Percentiles rank a stretch among this genome's conserved stretches.
phyloP scores from a whole-genome alignment of 345 rosid genomes.

The Murraya koenigii region DNA sequence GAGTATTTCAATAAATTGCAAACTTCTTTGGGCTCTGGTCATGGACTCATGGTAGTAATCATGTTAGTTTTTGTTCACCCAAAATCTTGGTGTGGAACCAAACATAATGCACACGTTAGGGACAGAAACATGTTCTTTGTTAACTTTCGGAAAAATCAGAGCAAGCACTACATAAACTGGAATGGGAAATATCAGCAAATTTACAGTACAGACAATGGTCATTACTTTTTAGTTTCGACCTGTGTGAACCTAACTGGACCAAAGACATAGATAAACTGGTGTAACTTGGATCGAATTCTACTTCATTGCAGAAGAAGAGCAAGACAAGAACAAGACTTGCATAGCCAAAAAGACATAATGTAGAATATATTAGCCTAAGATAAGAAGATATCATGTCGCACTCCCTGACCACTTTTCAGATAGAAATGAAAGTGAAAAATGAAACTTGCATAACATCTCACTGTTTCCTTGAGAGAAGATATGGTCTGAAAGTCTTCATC shows the following conservation, averaged over 20 bases:
- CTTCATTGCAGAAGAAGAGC: not conserved
- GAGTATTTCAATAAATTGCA: not conserved
- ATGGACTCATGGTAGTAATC: no score
- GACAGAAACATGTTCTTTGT: no score
- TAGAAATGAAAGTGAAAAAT: not conserved
- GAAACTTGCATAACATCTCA: slow-evolving; percentile 26
- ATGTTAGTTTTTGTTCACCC: no score
- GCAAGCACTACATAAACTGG: not conserved
- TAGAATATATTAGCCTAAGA: not conserved
- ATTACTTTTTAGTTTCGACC: not conserved
- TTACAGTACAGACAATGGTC: not conserved
- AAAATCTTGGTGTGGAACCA: no score
- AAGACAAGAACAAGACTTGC: not conserved
- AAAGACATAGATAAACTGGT: not conserved
- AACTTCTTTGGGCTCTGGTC: not conserved
- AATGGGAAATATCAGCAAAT: not conserved
- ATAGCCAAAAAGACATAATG: not conserved
- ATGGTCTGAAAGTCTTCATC: slow-evolving; percentile 54
- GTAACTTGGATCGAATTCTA: not conserved
- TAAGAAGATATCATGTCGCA: not conserved
- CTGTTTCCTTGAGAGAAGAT: slow-evolving; percentile 64
- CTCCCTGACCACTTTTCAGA: not conserved
- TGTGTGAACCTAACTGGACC: not conserved
- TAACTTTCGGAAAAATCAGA: no score
- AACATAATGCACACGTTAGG: no score